Conservation (phyloP, 2,329 filamentous ascomycete species). For the Monosporascus sp. region DNA sequence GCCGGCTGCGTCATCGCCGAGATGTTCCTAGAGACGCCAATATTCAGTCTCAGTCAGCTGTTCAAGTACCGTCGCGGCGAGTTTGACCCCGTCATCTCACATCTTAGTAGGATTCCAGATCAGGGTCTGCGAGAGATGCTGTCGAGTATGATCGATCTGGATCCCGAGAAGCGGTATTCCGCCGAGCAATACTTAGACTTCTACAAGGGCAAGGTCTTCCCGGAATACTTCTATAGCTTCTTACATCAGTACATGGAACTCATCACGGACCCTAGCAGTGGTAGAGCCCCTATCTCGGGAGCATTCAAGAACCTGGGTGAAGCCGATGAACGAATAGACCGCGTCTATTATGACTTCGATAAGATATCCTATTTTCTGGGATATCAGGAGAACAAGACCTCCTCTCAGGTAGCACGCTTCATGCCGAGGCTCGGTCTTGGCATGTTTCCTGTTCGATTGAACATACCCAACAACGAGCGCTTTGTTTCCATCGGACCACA, state of each 20-base stretch:
- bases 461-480: conserved; percentile 80
- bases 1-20: conserved; percentile 95
- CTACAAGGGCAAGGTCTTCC: conserved; percentile 88
- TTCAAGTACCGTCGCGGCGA: conserved; percentile 92
- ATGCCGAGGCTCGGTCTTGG: conserved; percentile 48
- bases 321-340: conserved; percentile 88
- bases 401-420: conserved; percentile 25
- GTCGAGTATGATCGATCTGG: conserved; percentile 90
- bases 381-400: conserved; percentile 50
- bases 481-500: conserved; percentile 56
- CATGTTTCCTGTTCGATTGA: conserved; percentile 76
- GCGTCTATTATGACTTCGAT: conserved; percentile 91
- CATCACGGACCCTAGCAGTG: conserved; percentile 84
- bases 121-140: conserved; percentile 83
- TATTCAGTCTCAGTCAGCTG: conserved; percentile 95
- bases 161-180: conserved; percentile 86
- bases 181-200: conserved; percentile 92
- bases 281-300: conserved; percentile 65
- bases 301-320: conserved; percentile 71
- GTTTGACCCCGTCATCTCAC: conserved; percentile 78
- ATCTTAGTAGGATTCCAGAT: conserved; percentile 83
- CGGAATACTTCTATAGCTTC: conserved; percentile 95
- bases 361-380: conserved; percentile 95
- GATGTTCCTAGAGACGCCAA: conserved; percentile 87
- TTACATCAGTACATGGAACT: conserved; percentile 96